Percentiles rank a stretch among this genome's conserved stretches.
Conservation (phyloP, 202 grass and related monocot species). For the Schoenoplectus triqueter region DNA sequence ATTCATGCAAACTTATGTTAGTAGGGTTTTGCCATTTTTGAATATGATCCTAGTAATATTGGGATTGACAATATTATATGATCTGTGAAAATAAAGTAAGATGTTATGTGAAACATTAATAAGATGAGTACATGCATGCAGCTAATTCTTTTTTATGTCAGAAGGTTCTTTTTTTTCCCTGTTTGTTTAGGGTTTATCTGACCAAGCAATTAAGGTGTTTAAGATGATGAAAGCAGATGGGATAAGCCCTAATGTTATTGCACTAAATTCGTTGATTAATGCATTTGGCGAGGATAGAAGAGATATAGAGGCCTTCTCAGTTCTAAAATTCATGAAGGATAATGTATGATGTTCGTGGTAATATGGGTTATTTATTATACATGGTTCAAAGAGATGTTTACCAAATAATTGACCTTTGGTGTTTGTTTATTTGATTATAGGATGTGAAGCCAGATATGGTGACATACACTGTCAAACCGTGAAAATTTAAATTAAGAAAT, state of each 20-base stretch:
- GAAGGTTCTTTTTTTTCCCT: background rate
- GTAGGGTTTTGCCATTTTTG: background rate
- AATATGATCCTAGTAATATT: background rate
- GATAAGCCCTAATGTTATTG: slow-evolving; percentile 68
- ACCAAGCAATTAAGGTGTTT: slow-evolving; percentile 85
- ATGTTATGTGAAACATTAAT: background rate
- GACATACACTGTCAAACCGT: too few species aligned
- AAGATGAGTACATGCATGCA: slow-evolving; percentile 13
- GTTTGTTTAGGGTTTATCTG: slow-evolving; percentile 73
- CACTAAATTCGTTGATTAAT: slow-evolving; percentile 91
- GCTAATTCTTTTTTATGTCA: background rate
- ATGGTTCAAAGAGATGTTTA: background rate
- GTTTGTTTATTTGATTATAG: slow-evolving; percentile 49
- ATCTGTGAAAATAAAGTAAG: slow-evolving; percentile 9
- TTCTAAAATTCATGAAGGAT: slow-evolving; percentile 92
- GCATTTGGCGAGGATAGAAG: slow-evolving; percentile 95
- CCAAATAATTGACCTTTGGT: slow-evolving; percentile 17
- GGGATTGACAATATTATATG: background rate
- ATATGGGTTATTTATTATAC: background rate
- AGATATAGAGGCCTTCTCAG: slow-evolving; percentile 86
- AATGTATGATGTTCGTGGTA: slow-evolving; percentile 56
- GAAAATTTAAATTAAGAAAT: too few species aligned
- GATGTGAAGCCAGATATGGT: slow-evolving; percentile 87
- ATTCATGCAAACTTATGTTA: background rate
- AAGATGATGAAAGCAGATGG: slow-evolving; percentile 92